Conservation (phyloP, 2,329 filamentous ascomycete species). For the Penicillium sp. region DNA sequence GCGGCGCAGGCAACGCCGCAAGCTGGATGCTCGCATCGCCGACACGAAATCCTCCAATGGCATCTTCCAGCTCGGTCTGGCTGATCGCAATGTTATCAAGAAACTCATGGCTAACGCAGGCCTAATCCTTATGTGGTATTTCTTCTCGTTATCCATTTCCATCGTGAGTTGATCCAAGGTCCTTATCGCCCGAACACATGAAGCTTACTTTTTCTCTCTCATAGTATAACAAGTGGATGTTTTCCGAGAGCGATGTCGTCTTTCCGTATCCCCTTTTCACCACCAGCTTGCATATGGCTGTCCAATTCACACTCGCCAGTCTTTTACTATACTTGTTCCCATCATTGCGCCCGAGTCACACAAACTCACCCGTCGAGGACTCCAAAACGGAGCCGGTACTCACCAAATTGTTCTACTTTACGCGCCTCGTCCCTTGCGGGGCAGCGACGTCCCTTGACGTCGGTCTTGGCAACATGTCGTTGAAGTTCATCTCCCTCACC, state of each 20-base stretch:
- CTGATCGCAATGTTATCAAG: slow-evolving; percentile 70
- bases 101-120: slow-evolving; percentile 70
- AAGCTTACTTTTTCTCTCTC: not conserved
- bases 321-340: slow-evolving; percentile 80
- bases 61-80: slow-evolving; percentile 58
- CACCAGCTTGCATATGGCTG: slow-evolving; percentile 90
- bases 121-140: slow-evolving; percentile 85
- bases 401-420: slow-evolving; percentile 88
- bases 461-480: slow-evolving; percentile 89
- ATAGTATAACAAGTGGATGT: slow-evolving; percentile 99
- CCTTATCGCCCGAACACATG: not conserved
- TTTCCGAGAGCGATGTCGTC: slow-evolving; percentile 77
- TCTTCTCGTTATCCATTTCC: slow-evolving; percentile 91
- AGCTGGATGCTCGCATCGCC: slow-evolving; percentile 68
- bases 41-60: slow-evolving; percentile 66
- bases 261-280: slow-evolving; percentile 96
- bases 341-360: slow-evolving; percentile 67
- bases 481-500: slow-evolving; percentile 94
- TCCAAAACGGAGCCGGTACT: slow-evolving; percentile 62
- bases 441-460: slow-evolving; percentile 93
- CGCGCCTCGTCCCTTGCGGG: slow-evolving; percentile 87
- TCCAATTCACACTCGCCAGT: slow-evolving; percentile 80
- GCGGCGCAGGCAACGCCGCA: slow-evolving; percentile 65
- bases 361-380: slow-evolving; percentile 45
- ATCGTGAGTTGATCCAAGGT: slow-evolving; percentile 60